These are phyloP conservation scores for Amaranthus tricolor DNA, from an alignment of 179 eudicot genomes.

Conservation along the genomic window DNA sequence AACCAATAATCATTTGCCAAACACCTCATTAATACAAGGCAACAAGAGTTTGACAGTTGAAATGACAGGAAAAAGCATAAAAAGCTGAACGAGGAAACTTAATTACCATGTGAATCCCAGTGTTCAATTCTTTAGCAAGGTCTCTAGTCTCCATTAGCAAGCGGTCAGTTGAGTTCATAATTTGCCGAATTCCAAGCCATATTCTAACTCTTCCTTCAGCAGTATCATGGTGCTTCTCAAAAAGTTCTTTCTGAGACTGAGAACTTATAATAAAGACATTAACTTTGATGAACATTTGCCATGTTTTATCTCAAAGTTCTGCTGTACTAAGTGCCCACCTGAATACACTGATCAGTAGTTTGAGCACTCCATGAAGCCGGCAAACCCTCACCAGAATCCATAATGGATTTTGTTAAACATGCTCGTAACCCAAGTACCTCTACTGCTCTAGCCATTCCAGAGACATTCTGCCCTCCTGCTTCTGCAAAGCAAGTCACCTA, in stretches of 20 bases:
- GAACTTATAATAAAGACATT: conserved; percentile 26
- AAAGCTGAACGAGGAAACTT: not conserved
- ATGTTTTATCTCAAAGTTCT: not conserved
- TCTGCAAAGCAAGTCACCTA: conserved; percentile 96
- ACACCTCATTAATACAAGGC: not conserved
- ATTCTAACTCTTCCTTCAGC: conserved; percentile 83
- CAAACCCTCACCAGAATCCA: conserved; percentile 87
- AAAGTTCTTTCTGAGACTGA: conserved; percentile 72
- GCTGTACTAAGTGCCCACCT: conserved; percentile 39
- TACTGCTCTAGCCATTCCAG: conserved; percentile 87
- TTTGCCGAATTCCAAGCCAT: conserved; percentile 92
- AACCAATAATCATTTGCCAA: no score
- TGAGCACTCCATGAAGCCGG: conserved; percentile 59
- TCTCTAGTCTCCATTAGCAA: conserved; percentile 70
- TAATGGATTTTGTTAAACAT: conserved; percentile 71
- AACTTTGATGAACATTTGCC: conserved; percentile 18
- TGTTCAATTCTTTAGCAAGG: conserved; percentile 58
- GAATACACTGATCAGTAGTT: conserved; percentile 68
- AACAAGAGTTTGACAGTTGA: not conserved
- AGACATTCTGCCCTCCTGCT: conserved; percentile 90
- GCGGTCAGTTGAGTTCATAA: conserved; percentile 81
- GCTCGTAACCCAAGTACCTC: conserved; percentile 75
- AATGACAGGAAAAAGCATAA: conserved; percentile 6
- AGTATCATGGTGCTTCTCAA: conserved; percentile 65
- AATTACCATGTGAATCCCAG: conserved; percentile 89